A percentile compares a stretch with the other conserved stretches of the same genome.
phyloP scores from a whole-genome alignment of 805 yeast genomes.

The Dipodascus geniculatus region DNA sequence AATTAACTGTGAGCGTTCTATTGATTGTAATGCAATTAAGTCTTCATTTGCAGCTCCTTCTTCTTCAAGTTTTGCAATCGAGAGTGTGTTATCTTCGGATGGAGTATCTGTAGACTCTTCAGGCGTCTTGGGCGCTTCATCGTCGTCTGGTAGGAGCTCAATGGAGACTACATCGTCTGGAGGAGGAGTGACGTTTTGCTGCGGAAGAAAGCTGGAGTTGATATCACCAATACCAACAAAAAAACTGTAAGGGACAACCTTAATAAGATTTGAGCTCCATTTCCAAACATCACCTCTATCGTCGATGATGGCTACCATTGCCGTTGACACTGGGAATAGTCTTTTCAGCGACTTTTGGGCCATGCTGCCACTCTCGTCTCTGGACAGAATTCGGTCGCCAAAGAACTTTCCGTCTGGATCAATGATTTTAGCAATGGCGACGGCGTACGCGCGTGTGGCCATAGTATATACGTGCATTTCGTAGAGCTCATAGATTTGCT shows the following conservation, averaged over 20 bases:
- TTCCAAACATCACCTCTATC: constrained; percentile 99
- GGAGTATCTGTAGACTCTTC: not conserved
- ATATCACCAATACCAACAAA: constrained; percentile 97
- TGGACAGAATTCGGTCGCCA: constrained; percentile 80
- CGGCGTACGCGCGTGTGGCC: constrained; percentile 94
- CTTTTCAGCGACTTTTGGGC: constrained; percentile 82
- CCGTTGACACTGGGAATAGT: constrained; percentile 88
- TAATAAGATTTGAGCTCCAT: constrained; percentile 84
- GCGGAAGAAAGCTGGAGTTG: constrained; percentile 83
- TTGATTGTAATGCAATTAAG: constrained; percentile 43
- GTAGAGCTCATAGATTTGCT: constrained; percentile 47
- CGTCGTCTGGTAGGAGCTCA: constrained; percentile 1
- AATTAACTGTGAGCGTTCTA: constrained; percentile 54
- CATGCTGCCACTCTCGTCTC: constrained; percentile 91
- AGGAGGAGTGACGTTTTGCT: constrained; percentile 33
- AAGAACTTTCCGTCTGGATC: constrained; percentile 83
- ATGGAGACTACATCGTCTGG: not conserved
- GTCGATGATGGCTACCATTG: constrained; percentile 93
- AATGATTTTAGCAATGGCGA: constrained; percentile 76
- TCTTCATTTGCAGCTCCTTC: constrained; percentile 13
- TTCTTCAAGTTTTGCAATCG: constrained; percentile 19
- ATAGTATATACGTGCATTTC: constrained; percentile 94
- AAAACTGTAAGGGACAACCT: constrained; percentile 91
- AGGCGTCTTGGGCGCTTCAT: constrained; percentile 1
- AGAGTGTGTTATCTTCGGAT: constrained; percentile 8